Percentiles rank a stretch among this genome's conserved stretches.
phyloP scores from a whole-genome alignment of 768 basidiomycete genomes.

The Hortiboletus flavorubellus region DNA sequence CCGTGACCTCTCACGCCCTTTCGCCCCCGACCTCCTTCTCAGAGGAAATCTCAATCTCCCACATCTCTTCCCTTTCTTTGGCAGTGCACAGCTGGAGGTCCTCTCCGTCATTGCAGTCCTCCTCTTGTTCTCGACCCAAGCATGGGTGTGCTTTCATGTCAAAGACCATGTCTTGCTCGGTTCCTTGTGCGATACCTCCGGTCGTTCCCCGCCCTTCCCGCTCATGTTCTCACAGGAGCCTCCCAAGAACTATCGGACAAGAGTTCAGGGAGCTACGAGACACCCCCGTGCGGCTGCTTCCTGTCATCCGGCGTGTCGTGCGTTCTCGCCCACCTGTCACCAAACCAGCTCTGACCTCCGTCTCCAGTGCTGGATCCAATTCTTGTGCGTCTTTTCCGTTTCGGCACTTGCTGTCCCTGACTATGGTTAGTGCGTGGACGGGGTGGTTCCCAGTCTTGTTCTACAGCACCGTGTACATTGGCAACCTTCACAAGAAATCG shows the following conservation, averaged over 20 bases:
- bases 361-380: slow-evolving; percentile 69
- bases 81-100: slow-evolving; percentile 76
- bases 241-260: slow-evolving; percentile 30
- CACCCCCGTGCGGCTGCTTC: slow-evolving; percentile 66
- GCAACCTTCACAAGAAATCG: slow-evolving; percentile 72
- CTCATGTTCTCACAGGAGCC: slow-evolving; percentile 14
- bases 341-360: slow-evolving; percentile 5
- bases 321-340: slow-evolving; percentile 30
- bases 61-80: slow-evolving; percentile 65
- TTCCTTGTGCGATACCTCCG: slow-evolving; percentile 23
- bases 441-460: slow-evolving; percentile 94
- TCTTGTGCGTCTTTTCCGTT: slow-evolving; percentile 54
- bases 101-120: slow-evolving; percentile 71
- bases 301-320: slow-evolving; percentile 77
- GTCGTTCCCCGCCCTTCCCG: not conserved
- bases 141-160: slow-evolving; percentile 54
- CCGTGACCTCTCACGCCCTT: not conserved
- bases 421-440: slow-evolving; percentile 62
- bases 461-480: slow-evolving; percentile 84
- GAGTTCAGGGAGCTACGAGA: slow-evolving; percentile 68
- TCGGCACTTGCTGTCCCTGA: not conserved
- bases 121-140: slow-evolving; percentile 64
- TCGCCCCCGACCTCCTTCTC: not conserved
- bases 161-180: slow-evolving; percentile 72
- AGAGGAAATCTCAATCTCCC: slow-evolving; percentile 84